phyloP scores from a whole-genome alignment of 495 filamentous ascomycete genomes.

The Aspergillus coremiiformis region DNA sequence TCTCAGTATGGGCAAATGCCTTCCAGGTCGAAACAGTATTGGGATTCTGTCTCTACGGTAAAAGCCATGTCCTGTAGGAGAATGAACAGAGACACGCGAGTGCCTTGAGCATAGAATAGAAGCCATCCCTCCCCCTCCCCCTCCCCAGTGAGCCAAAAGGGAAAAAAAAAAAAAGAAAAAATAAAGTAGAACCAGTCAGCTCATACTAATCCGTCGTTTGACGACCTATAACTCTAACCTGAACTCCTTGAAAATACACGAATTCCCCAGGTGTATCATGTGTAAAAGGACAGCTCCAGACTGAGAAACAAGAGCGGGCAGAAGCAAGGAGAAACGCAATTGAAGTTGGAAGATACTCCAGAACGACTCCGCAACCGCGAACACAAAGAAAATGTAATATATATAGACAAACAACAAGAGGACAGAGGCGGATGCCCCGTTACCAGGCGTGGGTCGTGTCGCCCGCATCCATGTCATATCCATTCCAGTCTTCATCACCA shows the following conservation, averaged over 20 bases:
- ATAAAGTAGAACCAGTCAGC: too few species aligned
- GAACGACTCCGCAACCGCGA: not conserved
- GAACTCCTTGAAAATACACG: not conserved
- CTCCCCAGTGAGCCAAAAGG: too few species aligned
- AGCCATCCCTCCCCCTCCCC: too few species aligned
- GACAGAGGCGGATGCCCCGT: not conserved
- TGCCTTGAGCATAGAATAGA: not conserved
- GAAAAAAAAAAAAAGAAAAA: too few species aligned
- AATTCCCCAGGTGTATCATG: slow-evolving; percentile 1
- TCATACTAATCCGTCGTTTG: too few species aligned
- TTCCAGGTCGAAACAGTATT: too few species aligned
- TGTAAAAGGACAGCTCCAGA: not conserved
- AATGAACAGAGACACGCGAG: too few species aligned
- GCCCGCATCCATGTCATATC: slow-evolving; percentile 27
- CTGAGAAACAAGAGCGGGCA: not conserved
- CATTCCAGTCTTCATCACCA: slow-evolving; percentile 76
- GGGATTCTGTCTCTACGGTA: too few species aligned
- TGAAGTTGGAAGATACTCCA: not conserved
- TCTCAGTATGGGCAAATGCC: too few species aligned
- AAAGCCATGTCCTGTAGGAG: too few species aligned
- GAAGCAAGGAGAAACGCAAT: not conserved
- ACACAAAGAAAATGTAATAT: not conserved
- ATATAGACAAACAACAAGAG: not conserved
- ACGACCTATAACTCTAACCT: not conserved
- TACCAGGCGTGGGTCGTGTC: slow-evolving; percentile 26